Conservation (phyloP, 176 grass and related monocot genomes). For the Coix lacrymajobi region DNA sequence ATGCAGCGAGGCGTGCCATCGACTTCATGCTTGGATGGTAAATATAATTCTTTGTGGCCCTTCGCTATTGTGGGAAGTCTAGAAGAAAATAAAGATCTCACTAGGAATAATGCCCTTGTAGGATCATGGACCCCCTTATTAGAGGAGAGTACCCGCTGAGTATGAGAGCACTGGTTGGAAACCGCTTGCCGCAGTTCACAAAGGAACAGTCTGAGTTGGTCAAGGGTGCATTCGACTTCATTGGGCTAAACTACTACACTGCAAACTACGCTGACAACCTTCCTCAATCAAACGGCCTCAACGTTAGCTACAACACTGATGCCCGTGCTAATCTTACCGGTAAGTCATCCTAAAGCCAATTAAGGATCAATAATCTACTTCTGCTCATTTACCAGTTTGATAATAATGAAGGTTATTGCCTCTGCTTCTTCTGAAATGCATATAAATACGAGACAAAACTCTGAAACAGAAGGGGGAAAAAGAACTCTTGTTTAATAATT, state of each 20-base stretch:
- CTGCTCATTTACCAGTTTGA: not conserved
- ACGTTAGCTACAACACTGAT: slow-evolving; percentile 34
- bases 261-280: slow-evolving; percentile 23
- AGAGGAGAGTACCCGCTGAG: slow-evolving; percentile 44
- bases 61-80: not conserved
- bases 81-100: not conserved
- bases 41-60: not conserved
- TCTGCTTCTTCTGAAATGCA: not conserved
- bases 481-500: not conserved
- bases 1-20: slow-evolving; percentile 34
- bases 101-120: not conserved
- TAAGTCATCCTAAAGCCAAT: not conserved
- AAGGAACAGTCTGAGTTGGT: slow-evolving; percentile 36
- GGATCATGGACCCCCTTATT: slow-evolving; percentile 50
- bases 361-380: not conserved
- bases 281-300: slow-evolving; percentile 32
- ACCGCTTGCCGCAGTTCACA: slow-evolving; percentile 47
- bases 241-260: slow-evolving; percentile 67
- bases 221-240: slow-evolving; percentile 57
- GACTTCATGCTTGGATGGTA: slow-evolving; percentile 79
- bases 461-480: not conserved
- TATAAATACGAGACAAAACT: not conserved
- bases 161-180: slow-evolving; percentile 39
- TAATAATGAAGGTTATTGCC: not conserved
- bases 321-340: slow-evolving; percentile 34